A percentile compares a stretch with the other conserved stretches of the same genome.
Conservation (phyloP, 192 early-diverging fungal genomes). For the Podila clonocystis region DNA sequence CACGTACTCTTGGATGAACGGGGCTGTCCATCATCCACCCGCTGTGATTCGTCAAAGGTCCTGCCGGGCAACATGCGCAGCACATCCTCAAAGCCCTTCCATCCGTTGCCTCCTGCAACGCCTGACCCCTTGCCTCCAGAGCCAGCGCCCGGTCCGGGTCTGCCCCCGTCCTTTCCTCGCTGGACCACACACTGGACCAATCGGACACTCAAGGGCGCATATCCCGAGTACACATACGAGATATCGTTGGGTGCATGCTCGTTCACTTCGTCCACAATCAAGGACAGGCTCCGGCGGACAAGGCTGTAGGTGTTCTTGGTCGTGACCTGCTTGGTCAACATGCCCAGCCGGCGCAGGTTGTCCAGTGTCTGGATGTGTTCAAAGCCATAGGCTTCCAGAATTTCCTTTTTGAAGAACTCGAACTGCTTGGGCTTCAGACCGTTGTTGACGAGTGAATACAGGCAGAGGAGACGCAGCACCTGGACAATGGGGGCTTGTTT, state of each 20-base stretch:
- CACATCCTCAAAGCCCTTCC: conserved; percentile 92
- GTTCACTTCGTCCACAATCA: conserved; percentile 90
- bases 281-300: conserved; percentile 73
- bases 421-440: conserved; percentile 85
- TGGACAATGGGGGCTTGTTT: conserved; percentile 75
- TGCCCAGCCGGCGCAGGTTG: conserved; percentile 73
- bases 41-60: conserved; percentile 82
- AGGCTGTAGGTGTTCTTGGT: conserved; percentile 63
- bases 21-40: conserved; percentile 60
- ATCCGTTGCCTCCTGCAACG: conserved; percentile 66
- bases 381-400: conserved; percentile 91
- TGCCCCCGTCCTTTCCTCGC: conserved; percentile 26
- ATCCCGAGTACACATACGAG: conserved; percentile 94
- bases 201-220: conserved; percentile 91
- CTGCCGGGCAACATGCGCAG: conserved; percentile 82
- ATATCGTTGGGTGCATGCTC: conserved; percentile 89
- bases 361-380: conserved; percentile 89
- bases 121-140: conserved; percentile 23
- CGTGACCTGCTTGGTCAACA: conserved; percentile 65
- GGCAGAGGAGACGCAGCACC: conserved; percentile 83
- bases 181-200: conserved; percentile 79
- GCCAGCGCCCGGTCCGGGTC: conserved; percentile 17
- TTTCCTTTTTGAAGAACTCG: conserved; percentile 85
- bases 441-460: conserved; percentile 85
- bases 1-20: conserved; percentile 50